Evolutionary conservation across 2,329 filamentous ascomycete genomes (phyloP).

Genomic region (Cladosporium austrohemisphaericum): DNA sequence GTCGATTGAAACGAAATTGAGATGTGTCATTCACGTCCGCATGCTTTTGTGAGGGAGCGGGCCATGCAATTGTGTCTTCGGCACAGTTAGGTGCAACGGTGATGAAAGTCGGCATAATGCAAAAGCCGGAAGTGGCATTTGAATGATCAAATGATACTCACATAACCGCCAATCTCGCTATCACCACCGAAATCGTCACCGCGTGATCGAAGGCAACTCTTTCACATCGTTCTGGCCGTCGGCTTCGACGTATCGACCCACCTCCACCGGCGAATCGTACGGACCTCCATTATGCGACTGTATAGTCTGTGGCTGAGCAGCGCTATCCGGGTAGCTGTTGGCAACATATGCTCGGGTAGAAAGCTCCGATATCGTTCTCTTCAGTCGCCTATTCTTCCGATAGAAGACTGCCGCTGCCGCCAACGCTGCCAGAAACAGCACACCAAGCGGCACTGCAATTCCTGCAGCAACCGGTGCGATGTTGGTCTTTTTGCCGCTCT

Average conservation of each 20-base stretch:
- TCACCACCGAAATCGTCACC: no score
- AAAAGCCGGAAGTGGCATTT: no score
- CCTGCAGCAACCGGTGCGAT: conserved; percentile 17
- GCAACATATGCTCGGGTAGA: neutral
- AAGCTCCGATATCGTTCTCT: conserved; percentile 24
- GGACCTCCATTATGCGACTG: neutral
- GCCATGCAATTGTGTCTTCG: no score
- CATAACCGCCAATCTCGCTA: no score
- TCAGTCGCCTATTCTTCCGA: conserved; percentile 13
- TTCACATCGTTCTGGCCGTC: neutral
- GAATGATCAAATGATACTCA: no score
- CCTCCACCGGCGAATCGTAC: neutral
- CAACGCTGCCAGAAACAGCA: conserved; percentile 17
- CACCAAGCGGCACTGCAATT: conserved; percentile 17
- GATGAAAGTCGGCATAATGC: no score
- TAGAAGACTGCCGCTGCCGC: conserved; percentile 16
- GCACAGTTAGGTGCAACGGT: no score
- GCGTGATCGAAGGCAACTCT: neutral
- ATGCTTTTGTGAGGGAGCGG: no score
- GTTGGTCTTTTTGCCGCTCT: no score
- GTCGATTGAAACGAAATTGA: no score
- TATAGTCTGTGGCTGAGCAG: neutral
- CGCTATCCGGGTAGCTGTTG: neutral
- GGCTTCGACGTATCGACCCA: neutral
- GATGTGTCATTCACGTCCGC: no score